A percentile compares a stretch with the other conserved stretches of the same genome.
Evolutionary conservation across 2,329 filamentous ascomycete genomes (phyloP).

Genomic region (Xylariaceae sp.): DNA sequence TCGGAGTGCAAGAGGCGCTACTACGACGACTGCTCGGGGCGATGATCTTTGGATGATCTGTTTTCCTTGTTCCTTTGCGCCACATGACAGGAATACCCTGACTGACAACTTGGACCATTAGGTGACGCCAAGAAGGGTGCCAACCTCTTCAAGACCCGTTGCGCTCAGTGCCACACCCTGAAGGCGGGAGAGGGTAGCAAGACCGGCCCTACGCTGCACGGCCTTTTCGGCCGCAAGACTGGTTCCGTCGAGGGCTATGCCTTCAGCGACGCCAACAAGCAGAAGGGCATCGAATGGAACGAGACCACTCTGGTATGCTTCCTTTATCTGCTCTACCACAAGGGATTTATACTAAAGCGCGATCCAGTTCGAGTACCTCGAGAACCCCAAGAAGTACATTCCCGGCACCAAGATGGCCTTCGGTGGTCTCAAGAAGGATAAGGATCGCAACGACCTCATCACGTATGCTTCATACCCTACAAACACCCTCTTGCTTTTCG

Average conservation of each 20-base stretch:
- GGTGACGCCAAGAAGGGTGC: constrained; percentile 95
- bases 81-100: not conserved
- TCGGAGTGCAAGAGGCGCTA: not conserved
- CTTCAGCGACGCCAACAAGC: constrained; percentile 99
- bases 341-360: constrained; percentile 1
- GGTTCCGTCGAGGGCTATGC: constrained; percentile 87
- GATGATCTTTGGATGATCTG: not conserved
- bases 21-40: not conserved
- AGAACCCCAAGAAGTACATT: constrained; percentile 99
- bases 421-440: constrained; percentile 98
- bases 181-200: constrained; percentile 91
- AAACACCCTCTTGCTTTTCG: not conserved
- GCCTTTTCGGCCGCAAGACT: constrained; percentile 94
- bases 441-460: constrained; percentile 99
- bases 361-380: constrained; percentile 85
- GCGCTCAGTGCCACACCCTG: constrained; percentile 97
- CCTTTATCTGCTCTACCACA: not conserved
- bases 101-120: constrained; percentile 38
- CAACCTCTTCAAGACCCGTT: constrained; percentile 98
- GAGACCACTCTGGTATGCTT: constrained; percentile 71
- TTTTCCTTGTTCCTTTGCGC: not conserved
- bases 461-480: constrained; percentile 58
- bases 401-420: constrained; percentile 99
- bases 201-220: constrained; percentile 94
- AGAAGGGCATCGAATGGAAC: constrained; percentile 86